Evolutionary conservation across 2,329 filamentous ascomycete species (phyloP).

Genomic region (Alternaria brassicicola): DNA sequence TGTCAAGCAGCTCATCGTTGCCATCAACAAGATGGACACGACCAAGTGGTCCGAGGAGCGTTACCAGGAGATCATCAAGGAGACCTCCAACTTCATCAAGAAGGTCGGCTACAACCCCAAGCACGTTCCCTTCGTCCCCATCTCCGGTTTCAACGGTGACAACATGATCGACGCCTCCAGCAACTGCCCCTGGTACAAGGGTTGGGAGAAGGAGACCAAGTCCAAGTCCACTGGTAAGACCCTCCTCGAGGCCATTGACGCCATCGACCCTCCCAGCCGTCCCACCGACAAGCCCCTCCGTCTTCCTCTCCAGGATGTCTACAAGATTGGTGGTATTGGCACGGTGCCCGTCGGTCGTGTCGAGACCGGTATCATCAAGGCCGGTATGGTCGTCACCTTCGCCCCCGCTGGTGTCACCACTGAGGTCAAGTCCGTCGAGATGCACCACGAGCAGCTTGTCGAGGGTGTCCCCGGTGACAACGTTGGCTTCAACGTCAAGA

Average conservation of each 20-base stretch:
- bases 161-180: conserved; percentile 92
- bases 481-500: conserved; percentile 99
- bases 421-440: conserved; percentile 99
- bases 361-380: conserved; percentile 94
- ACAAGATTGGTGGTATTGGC: conserved; percentile 99
- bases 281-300: conserved; percentile 99
- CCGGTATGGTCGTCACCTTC: conserved; percentile 94
- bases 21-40: conserved; percentile 99
- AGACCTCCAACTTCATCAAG: conserved; percentile 99
- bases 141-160: conserved; percentile 99
- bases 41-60: conserved; percentile 96
- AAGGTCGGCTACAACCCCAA: conserved; percentile 99
- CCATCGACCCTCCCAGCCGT: conserved; percentile 90
- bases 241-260: conserved; percentile 97
- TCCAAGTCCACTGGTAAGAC: conserved; percentile 91
- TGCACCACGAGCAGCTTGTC: conserved; percentile 99
- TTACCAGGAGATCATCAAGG: conserved; percentile 99
- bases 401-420: conserved; percentile 98
- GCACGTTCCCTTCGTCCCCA: conserved; percentile 96
- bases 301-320: conserved; percentile 99
- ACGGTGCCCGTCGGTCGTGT: conserved; percentile 99
- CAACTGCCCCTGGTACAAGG: conserved; percentile 99
- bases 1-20: conserved; percentile 99
- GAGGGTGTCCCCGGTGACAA: conserved; percentile 99
- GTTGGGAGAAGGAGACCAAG: conserved; percentile 99